Conservation (phyloP, 2,329 filamentous ascomycete genomes). For the Colletotrichum musae region DNA sequence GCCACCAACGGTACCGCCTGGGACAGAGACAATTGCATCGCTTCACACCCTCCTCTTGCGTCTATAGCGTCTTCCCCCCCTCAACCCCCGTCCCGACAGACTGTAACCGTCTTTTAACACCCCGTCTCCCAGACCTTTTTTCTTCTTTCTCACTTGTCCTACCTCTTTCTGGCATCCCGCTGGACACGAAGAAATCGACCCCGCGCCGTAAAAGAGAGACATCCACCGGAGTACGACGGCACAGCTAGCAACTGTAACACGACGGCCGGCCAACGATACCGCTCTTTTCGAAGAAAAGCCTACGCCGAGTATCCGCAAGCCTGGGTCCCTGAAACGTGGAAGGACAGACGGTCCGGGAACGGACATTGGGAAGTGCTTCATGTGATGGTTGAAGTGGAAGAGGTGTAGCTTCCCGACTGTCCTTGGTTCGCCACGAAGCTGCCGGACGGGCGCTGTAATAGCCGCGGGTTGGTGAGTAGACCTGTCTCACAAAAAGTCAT, state of each 20-base stretch:
- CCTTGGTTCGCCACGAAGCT: constrained; percentile 43
- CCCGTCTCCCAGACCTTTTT: constrained; percentile 33
- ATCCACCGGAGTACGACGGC: constrained; percentile 24
- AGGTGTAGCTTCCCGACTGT: constrained; percentile 50
- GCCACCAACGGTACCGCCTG: constrained; percentile 38
- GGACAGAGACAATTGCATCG: constrained; percentile 31
- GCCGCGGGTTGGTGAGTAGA: constrained; percentile 57
- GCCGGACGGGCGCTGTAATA: constrained; percentile 38
- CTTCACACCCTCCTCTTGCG: constrained; percentile 47
- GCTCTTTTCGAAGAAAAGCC: constrained; percentile 15
- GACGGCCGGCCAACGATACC: constrained; percentile 26
- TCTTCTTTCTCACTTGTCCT: constrained; percentile 26
- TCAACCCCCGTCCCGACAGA: constrained; percentile 30
- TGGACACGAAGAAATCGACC: constrained; percentile 5
- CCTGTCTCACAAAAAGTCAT: constrained; percentile 52
- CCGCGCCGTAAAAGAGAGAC: constrained; percentile 30
- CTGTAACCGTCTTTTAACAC: constrained; percentile 40
- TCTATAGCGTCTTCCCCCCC: constrained; percentile 45
- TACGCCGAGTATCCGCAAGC: constrained; percentile 32
- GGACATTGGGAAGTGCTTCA: constrained; percentile 51
- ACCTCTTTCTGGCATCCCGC: constrained; percentile 26
- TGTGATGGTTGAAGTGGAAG: constrained; percentile 55
- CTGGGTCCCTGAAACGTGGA: constrained; percentile 43
- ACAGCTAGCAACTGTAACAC: constrained; percentile 34
- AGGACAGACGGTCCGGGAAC: constrained; percentile 47